Conservation (phyloP, 1,284 basidiomycete genomes). For the Fomitopsis pinicola region DNA sequence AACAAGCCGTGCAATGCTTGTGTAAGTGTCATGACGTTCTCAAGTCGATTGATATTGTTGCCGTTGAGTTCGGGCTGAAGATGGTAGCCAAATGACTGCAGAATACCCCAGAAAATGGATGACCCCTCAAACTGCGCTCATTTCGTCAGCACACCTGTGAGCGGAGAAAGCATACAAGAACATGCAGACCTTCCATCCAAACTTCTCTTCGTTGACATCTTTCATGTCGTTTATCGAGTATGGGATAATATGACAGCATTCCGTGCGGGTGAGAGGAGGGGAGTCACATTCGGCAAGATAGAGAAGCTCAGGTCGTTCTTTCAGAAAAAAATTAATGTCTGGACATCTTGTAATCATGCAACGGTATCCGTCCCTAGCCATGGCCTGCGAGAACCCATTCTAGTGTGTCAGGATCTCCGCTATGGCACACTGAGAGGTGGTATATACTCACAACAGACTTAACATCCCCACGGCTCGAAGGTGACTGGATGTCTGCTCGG, state of each 20-base stretch:
- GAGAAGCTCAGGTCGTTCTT: not conserved
- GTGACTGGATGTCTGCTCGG: too few relatives aligned
- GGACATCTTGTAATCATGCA: not conserved
- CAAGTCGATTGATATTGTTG: not conserved
- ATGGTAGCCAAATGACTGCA: not conserved
- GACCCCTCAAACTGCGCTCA: not conserved
- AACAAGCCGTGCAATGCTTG: not conserved
- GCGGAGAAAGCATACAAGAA: too few relatives aligned
- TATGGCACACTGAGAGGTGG: too few relatives aligned
- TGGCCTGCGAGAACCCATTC: not conserved
- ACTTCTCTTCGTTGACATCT: too few relatives aligned
- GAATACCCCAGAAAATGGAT: not conserved
- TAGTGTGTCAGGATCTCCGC: too few relatives aligned
- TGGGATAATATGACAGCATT: not conserved
- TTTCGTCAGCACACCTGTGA: not conserved
- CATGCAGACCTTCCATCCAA: too few relatives aligned
- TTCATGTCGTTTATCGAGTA: too few relatives aligned
- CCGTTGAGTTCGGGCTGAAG: not conserved
- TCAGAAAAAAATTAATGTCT: not conserved
- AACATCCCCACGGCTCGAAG: too few relatives aligned
- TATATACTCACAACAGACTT: too few relatives aligned
- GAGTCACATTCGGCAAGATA: not conserved
- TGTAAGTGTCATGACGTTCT: not conserved
- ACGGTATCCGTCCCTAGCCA: not conserved
- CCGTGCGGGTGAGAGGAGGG: not conserved